phyloP scores from a whole-genome alignment of 1,284 basidiomycete genomes.

The Leccinum solheimii region DNA sequence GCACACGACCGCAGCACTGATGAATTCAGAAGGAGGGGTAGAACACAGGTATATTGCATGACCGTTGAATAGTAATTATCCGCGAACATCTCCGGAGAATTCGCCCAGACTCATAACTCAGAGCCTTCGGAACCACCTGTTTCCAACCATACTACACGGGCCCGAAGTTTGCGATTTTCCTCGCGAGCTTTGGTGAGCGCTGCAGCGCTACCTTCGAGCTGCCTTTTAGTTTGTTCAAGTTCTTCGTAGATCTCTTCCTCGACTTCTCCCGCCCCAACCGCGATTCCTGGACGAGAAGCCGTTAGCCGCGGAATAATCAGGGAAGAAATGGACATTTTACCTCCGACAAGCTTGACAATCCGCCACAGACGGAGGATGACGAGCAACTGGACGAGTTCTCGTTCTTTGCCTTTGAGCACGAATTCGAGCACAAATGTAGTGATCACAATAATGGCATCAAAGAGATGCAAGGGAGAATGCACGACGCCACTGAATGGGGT shows the following conservation, averaged over 20 bases:
- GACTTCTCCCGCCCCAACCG: conserved; percentile 72
- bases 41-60: conserved; percentile 10
- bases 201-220: conserved; percentile 45
- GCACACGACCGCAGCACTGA: conserved; percentile 5
- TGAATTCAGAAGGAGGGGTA: conserved; percentile 17
- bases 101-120: conserved; percentile 31
- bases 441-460: conserved; percentile 70
- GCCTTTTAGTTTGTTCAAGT: conserved; percentile 47
- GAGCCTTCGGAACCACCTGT: conserved; percentile 38
- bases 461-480: conserved; percentile 64
- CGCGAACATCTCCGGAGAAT: conserved; percentile 11
- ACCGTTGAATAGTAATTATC: conserved; percentile 6
- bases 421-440: conserved; percentile 73
- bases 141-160: conserved; percentile 35
- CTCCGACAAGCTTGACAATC: conserved; percentile 74
- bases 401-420: conserved; percentile 61
- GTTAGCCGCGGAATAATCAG: conserved; percentile 3
- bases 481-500: conserved; percentile 53
- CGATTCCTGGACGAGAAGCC: conserved; percentile 51
- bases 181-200: conserved; percentile 38
- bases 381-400: conserved; percentile 68
- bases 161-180: conserved; percentile 39
- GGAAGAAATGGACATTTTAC: conserved; percentile 38
- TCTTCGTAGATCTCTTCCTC: conserved; percentile 52
- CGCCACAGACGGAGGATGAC: conserved; percentile 77